Conservation (phyloP, 2,329 filamentous ascomycete species). For the Incumbomyces delicatus region DNA sequence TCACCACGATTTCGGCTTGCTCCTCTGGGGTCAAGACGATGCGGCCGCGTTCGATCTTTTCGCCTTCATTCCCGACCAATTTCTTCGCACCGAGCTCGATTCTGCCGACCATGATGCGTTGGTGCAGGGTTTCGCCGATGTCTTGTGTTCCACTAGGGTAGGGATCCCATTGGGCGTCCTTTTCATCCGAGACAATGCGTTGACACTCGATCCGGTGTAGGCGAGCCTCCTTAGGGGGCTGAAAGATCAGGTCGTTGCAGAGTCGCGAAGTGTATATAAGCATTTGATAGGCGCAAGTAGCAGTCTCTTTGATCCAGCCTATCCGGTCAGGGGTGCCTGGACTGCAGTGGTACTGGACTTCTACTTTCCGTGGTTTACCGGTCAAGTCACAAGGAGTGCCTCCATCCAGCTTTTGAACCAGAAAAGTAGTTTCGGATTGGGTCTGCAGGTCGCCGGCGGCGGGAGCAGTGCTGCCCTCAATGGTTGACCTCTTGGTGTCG, state of each 20-base stretch:
- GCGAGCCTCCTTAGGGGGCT: slow-evolving; percentile 66
- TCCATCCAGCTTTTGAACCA: slow-evolving; percentile 69
- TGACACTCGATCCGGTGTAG: slow-evolving; percentile 69
- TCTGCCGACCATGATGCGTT: slow-evolving; percentile 42
- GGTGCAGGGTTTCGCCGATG: slow-evolving; percentile 19
- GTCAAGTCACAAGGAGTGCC: slow-evolving; percentile 84
- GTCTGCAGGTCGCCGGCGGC: slow-evolving; percentile 22
- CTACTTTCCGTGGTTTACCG: slow-evolving; percentile 67
- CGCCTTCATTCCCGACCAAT: slow-evolving; percentile 46
- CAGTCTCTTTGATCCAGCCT: slow-evolving; percentile 85
- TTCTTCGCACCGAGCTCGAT: slow-evolving; percentile 50
- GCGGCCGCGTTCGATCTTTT: slow-evolving; percentile 47
- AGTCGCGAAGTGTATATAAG: slow-evolving; percentile 80
- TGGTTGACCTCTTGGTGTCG: slow-evolving; percentile 21
- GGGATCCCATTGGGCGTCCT: slow-evolving; percentile 37
- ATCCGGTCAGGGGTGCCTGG: slow-evolving; percentile 68
- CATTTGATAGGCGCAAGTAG: slow-evolving; percentile 88
- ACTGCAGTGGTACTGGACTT: slow-evolving; percentile 71
- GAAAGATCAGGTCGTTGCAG: slow-evolving; percentile 77
- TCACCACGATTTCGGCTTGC: slow-evolving; percentile 40
- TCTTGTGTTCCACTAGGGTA: slow-evolving; percentile 24
- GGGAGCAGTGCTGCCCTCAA: slow-evolving; percentile 19
- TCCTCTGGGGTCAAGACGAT: slow-evolving; percentile 44
- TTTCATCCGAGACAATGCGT: slow-evolving; percentile 54
- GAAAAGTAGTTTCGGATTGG: slow-evolving; percentile 66